Evolutionary conservation across 2,329 filamentous ascomycete genomes (phyloP), one percentile per base, ranked within the genome.

Genomic region (Pestalotiopsis sp.): DNA sequence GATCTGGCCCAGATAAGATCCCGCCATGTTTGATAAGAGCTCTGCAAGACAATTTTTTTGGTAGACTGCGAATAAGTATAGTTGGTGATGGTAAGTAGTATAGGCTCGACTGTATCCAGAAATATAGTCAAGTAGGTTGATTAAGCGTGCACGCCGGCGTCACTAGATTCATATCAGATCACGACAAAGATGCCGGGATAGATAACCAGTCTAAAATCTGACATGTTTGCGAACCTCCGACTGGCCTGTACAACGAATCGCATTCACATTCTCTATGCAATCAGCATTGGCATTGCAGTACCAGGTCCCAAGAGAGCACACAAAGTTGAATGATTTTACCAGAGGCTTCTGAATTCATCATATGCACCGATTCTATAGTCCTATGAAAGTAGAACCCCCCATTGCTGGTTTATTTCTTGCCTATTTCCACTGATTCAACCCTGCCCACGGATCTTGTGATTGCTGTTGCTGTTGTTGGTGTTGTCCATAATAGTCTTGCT

Each of bases 401-500:
- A 65, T 65, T 52, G 41, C 41, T 25, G 39, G 39, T 36, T 52
- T 58, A 23, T 25, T 61, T 17, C 52, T 27, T 25, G 49, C 23
- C 49, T 63, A 67, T 45, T 67, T 67, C 66, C 66, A 67, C 31
- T 67, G 66, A 63, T 39, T 67, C 39, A 67, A 63, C 7, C 66
- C 66, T 17, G 66, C 66, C 66, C 66, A 67, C 14, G 66, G 66
- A 62, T 67, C 66, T 23, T 62, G 58, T 25, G 20, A 17, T 23
- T 63, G 66, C 25, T 67, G 66, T n/a, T 20, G 66, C 41, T 67
- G 66, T 20, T 36, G 41, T 36, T 67, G 65, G 12, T 56, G 65
- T 27, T 67, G 65, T 25, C 65, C 65, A 45, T 67, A 67, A 27
- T 69, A 70, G 20, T 52, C 45, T 62, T 78, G 73, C 59, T 77